Base-by-base conservation (phyloP, 2,329 filamentous ascomycete genomes). In the Penicillium sp. region DNA sequence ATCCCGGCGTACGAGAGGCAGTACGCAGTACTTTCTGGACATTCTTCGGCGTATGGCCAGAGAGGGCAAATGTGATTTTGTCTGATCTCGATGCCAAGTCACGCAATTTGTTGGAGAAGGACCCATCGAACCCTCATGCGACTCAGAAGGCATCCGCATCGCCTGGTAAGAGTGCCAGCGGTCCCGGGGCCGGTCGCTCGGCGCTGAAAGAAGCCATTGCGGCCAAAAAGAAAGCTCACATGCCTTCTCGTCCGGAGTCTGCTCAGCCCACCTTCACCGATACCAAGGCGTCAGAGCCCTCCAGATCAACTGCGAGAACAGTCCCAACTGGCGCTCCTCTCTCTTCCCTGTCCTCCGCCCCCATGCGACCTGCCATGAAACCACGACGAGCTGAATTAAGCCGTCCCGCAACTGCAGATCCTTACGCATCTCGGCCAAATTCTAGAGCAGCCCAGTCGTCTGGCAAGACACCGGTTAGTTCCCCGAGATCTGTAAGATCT, bases 1-100 rank as follows among this genome's bases (percentile, higher is more conserved):
- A 97, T 65, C 91, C 92, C 7, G 89, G 87, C 24, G 93, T 97
- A 39, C 85, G 94, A 63, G 91, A 96, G 71, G 87, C 85, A 58
- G 93, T 89, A 80, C 85, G 94, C 62, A 82, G 84, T 30, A 90
- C 91, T 0, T 99, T 90, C 71, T 99, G 94, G 94, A 78, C 79
- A 0, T 97, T 92, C 69, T 84, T 86, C 52, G 78, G 78, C 27
- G 80, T 90, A 15, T 97, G 91, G 90, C 87, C 89, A 2, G 80
- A 86, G 17, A 85, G 82, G 66, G 91, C 91, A 32, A 87, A 93
- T 65, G 77, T 87, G 4, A 90, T 97, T 62, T 88, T 96, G 80
- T 83, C 84, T 33, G 82, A 81, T 12, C 80, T 97, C 10, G 92
- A 97, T 54, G 69, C 83, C 7, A 91, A 91, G 13, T 88, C 91